These are phyloP conservation scores for Mortierella sp. DNA, from an alignment of 371 early-diverging fungal genomes.

Conservation along the genomic window DNA sequence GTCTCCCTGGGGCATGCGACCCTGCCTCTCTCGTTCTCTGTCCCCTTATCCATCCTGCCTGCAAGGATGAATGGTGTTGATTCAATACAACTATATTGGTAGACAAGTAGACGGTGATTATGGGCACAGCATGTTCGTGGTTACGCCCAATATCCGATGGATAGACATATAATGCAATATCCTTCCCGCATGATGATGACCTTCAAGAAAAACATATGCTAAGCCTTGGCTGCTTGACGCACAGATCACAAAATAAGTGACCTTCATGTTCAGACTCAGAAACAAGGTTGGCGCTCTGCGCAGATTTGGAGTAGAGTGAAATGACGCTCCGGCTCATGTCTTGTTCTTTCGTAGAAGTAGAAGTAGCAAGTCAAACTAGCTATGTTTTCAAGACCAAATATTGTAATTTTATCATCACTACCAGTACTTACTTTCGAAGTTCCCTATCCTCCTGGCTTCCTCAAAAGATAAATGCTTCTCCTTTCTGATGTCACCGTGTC, in stretches of 20 bases:
- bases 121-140: too few relatives aligned
- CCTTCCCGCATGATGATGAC: background rate
- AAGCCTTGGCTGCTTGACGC: background rate
- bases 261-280: background rate
- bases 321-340: background rate
- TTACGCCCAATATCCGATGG: background rate
- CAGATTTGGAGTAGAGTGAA: too few relatives aligned
- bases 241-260: background rate
- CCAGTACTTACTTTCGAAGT: slow-evolving; percentile 14
- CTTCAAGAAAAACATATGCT: background rate
- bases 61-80: too few relatives aligned
- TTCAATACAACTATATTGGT: too few relatives aligned
- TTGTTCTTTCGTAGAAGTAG: too few relatives aligned
- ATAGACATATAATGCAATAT: background rate
- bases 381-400: background rate
- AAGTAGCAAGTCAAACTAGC: too few relatives aligned
- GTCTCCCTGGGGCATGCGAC: background rate
- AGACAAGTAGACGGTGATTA: too few relatives aligned
- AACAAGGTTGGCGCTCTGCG: too few relatives aligned
- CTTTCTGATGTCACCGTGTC: background rate
- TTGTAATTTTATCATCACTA: slow-evolving; percentile 2
- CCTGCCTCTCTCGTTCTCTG: background rate
- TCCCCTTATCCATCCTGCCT: too few relatives aligned
- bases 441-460: slow-evolving; percentile 20
- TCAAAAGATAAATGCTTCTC: background rate